phyloP scores from a whole-genome alignment of 495 filamentous ascomycete genomes.

The Cladorrhinum samala region DNA sequence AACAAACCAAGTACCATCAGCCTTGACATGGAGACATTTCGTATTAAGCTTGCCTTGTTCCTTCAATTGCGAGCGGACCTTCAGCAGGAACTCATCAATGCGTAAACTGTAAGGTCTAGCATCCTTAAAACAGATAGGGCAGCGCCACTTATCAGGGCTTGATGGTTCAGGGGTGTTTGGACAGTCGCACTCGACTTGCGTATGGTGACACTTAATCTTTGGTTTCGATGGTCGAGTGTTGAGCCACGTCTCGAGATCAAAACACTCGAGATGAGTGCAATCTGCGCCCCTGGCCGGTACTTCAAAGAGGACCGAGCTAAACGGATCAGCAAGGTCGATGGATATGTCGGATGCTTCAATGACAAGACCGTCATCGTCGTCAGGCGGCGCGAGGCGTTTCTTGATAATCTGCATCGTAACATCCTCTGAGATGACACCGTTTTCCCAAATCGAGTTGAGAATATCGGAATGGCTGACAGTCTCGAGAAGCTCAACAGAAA shows the following conservation, averaged over 20 bases:
- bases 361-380: slow-evolving; percentile 61
- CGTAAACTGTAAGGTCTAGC: slow-evolving; percentile 63
- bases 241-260: slow-evolving; percentile 80
- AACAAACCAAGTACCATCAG: slow-evolving; percentile 54
- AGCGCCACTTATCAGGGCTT: slow-evolving; percentile 70
- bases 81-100: slow-evolving; percentile 63
- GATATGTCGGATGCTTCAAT: slow-evolving; percentile 58
- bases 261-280: slow-evolving; percentile 72
- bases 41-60: slow-evolving; percentile 36
- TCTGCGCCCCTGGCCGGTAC: slow-evolving; percentile 58
- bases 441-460: slow-evolving; percentile 31
- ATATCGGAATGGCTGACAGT: slow-evolving; percentile 47
- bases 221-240: slow-evolving; percentile 48
- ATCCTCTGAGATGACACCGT: slow-evolving; percentile 28
- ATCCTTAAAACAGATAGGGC: slow-evolving; percentile 70
- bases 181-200: slow-evolving; percentile 23
- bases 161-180: slow-evolving; percentile 37
- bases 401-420: slow-evolving; percentile 45
- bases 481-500: slow-evolving; percentile 60
- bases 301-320: slow-evolving; percentile 60
- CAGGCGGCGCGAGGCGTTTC: slow-evolving; percentile 33
- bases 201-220: slow-evolving; percentile 29
- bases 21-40: slow-evolving; percentile 51
- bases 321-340: slow-evolving; percentile 73
- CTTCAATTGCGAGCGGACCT: slow-evolving; percentile 48